These are phyloP conservation scores for Gossypium stocksii DNA, from an alignment of 345 rosid species.

Conservation along the genomic window DNA sequence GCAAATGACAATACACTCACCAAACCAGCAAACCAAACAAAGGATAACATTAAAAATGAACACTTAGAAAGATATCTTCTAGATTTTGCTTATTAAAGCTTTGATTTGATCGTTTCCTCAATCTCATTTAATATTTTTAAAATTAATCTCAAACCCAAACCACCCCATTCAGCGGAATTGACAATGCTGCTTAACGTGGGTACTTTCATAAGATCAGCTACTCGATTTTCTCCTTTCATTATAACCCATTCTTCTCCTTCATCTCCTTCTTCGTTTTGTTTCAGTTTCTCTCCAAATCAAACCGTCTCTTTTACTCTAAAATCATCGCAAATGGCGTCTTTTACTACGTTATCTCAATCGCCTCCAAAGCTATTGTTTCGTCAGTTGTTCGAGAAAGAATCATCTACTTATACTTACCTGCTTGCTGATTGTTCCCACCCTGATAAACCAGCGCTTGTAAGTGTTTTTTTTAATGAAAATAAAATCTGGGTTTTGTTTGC, in stretches of 20 bases:
- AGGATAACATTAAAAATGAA: not conserved
- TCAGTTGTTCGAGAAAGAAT: conserved; percentile 88
- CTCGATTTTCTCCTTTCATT: conserved; percentile 2
- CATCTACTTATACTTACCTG: conserved; percentile 81
- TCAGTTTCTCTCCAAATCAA: conserved; percentile 15
- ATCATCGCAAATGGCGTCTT: conserved; percentile 34
- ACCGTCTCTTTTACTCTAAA: not conserved
- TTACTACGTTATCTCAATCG: conserved; percentile 16
- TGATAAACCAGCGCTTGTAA: conserved; percentile 81
- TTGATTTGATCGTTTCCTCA: conserved; percentile 4
- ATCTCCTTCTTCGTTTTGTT: not conserved
- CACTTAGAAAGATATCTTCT: not conserved
- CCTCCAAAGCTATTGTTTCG: conserved; percentile 67
- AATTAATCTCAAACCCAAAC: not conserved
- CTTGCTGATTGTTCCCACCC: conserved; percentile 85
- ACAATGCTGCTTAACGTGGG: conserved; percentile 19
- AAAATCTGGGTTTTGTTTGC: not conserved
- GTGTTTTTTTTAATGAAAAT: not conserved
- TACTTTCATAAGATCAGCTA: not conserved
- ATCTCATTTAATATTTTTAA: not conserved
- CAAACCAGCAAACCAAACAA: not conserved
- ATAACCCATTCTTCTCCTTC: not conserved
- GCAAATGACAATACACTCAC: not conserved
- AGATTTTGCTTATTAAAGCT: not conserved
- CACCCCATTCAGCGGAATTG: not conserved